Conservation (phyloP, 177 flowering plant species). For the Vitis hybrid region DNA sequence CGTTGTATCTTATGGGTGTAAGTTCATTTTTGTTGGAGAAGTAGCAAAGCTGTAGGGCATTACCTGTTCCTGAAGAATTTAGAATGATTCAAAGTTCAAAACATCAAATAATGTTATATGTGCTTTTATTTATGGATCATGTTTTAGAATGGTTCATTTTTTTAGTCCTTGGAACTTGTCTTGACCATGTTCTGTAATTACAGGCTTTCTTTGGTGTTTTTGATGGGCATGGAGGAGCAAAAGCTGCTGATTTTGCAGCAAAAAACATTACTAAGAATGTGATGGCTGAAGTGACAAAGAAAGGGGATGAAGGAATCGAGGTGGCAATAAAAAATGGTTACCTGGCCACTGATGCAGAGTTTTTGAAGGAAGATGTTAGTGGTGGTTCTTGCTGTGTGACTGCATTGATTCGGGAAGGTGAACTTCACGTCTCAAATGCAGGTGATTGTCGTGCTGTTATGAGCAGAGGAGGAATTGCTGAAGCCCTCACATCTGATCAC, state of each 20-base stretch:
- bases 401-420: conserved; percentile 57
- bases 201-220: conserved; percentile 89
- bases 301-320: conserved; percentile 32
- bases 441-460: conserved; percentile 94
- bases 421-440: conserved; percentile 74
- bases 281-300: conserved; percentile 27
- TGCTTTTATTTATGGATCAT: neutral
- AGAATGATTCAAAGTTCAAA: too few relatives aligned
- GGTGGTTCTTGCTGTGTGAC: conserved; percentile 86
- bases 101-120: too few relatives aligned
- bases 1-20: too few relatives aligned
- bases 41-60: too few relatives aligned
- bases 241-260: conserved; percentile 86
- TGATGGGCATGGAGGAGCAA: conserved; percentile 90
- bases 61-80: too few relatives aligned
- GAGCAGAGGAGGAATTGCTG: conserved; percentile 71
- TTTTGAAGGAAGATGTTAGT: conserved; percentile 41
- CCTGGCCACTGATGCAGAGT: conserved; percentile 57
- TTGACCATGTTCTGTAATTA: neutral
- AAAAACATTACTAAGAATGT: conserved; percentile 50
- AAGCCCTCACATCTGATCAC: conserved; percentile 81
- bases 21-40: too few relatives aligned
- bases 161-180: neutral
- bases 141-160: neutral
- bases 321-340: conserved; percentile 65